Evolutionary conservation across 192 early-diverging fungal genomes (phyloP).

Genomic region (Ambispora gerdemannii): DNA sequence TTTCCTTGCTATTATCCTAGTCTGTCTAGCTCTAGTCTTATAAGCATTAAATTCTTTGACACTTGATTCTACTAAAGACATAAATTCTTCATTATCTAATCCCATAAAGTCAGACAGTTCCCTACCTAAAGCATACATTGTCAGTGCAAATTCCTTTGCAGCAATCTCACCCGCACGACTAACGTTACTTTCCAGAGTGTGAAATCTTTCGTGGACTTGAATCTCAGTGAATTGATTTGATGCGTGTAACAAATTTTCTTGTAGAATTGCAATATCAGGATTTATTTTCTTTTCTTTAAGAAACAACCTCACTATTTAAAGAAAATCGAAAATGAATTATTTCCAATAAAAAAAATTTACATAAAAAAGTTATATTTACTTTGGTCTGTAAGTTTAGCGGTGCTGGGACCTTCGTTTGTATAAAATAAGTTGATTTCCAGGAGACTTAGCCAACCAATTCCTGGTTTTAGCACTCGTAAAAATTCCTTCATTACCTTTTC

Average conservation of each 20-base stretch:
- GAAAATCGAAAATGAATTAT: background rate
- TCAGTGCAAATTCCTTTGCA: background rate
- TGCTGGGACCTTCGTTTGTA: background rate
- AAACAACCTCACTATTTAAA: background rate
- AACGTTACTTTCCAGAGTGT: background rate
- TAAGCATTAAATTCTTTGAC: background rate
- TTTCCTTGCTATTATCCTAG: background rate
- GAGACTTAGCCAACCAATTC: constrained; percentile 42
- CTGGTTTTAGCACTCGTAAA: constrained; percentile 38
- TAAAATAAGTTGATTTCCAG: constrained; percentile 11
- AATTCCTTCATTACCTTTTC: constrained; percentile 35
- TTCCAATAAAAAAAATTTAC: background rate
- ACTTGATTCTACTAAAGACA: background rate
- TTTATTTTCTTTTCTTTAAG: background rate
- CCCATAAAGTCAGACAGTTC: background rate
- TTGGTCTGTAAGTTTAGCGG: background rate
- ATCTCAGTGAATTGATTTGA: background rate
- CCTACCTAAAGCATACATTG: background rate
- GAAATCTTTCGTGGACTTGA: background rate
- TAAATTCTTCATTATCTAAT: background rate
- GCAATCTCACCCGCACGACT: background rate
- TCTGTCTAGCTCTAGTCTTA: background rate
- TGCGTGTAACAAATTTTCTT: background rate
- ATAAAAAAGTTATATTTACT: background rate
- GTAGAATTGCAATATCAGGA: background rate